Conservation (phyloP, 2,329 filamentous ascomycete species). For the Colletotrichum simmondsii region DNA sequence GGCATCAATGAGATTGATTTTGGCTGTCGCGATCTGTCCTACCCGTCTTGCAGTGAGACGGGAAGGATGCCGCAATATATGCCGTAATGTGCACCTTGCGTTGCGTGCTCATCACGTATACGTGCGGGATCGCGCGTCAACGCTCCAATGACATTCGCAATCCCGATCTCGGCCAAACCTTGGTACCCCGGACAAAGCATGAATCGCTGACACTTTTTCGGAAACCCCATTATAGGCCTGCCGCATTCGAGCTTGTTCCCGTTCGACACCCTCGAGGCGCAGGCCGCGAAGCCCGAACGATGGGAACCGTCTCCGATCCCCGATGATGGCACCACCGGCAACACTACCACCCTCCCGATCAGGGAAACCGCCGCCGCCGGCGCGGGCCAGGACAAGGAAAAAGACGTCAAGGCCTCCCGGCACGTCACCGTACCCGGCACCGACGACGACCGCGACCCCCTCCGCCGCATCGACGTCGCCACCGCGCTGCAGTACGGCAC, state of each 20-base stretch:
- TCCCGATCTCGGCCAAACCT: background rate
- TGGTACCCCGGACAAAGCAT: background rate
- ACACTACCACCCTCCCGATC: constrained; percentile 40
- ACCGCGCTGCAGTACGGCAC: constrained; percentile 89
- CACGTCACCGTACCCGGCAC: constrained; percentile 77
- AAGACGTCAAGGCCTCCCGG: constrained; percentile 42
- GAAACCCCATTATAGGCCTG: constrained; percentile 65
- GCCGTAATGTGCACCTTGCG: constrained; percentile 29
- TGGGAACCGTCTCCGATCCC: constrained; percentile 74
- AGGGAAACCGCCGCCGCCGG: background rate
- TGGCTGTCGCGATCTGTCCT: background rate
- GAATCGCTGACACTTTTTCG: constrained; percentile 3
- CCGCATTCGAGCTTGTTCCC: constrained; percentile 87
- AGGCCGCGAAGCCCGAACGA: constrained; percentile 78
- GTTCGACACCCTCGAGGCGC: constrained; percentile 89
- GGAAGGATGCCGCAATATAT: constrained; percentile 29
- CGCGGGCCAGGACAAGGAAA: background rate
- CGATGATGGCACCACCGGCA: constrained; percentile 44
- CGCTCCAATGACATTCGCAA: background rate
- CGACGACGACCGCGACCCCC: constrained; percentile 64
- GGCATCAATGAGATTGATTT: background rate
- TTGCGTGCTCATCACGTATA: constrained; percentile 19
- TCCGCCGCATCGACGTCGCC: constrained; percentile 81
- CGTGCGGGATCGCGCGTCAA: background rate
- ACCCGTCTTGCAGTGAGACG: background rate